Percentiles rank a stretch among this genome's conserved stretches.
These are phyloP conservation scores for Lactarius evosmus DNA, from an alignment of 768 basidiomycete genomes.

Conservation along the genomic window DNA sequence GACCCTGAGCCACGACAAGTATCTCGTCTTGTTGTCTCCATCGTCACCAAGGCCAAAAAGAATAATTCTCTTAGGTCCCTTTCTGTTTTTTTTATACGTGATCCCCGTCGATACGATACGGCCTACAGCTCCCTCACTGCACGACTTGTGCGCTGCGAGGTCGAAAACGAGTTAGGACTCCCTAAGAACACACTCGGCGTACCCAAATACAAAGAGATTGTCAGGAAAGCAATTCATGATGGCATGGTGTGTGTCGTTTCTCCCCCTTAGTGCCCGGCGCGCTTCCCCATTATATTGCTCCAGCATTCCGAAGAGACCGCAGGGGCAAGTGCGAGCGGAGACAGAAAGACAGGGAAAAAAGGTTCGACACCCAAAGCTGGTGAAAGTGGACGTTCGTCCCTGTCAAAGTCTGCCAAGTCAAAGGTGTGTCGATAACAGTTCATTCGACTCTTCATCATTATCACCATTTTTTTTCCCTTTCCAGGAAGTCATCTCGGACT, in stretches of 20 bases:
- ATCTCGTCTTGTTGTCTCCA: constrained; percentile 9
- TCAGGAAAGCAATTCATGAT: constrained; percentile 17
- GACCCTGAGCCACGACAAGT: constrained; percentile 5
- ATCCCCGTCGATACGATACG: neutral
- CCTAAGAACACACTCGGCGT: constrained; percentile 4
- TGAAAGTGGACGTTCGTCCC: constrained; percentile 1
- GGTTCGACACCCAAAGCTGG: constrained; percentile 2
- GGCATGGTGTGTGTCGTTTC: constrained; percentile 16
- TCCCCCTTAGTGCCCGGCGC: neutral
- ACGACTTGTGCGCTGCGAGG: constrained; percentile 18
- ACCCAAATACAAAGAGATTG: constrained; percentile 8
- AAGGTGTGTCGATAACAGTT: constrained; percentile 5
- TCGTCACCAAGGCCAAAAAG: constrained; percentile 13
- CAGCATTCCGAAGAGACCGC: neutral
- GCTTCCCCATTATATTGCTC: neutral
- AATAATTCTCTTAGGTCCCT: constrained; percentile 7
- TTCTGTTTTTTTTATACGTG: neutral
- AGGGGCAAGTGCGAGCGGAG: neutral
- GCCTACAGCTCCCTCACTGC: constrained; percentile 18
- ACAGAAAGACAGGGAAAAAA: neutral
- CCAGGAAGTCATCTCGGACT: constrained; percentile 25
- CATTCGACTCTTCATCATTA: neutral
- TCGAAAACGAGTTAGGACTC: constrained; percentile 10
- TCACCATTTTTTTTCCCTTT: neutral
- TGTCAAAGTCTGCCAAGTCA: constrained; percentile 18